A percentile compares a stretch with the other conserved stretches of the same genome.
Conservation (phyloP, 768 basidiomycete species). For the Pleurotus salmoneostramineus region DNA sequence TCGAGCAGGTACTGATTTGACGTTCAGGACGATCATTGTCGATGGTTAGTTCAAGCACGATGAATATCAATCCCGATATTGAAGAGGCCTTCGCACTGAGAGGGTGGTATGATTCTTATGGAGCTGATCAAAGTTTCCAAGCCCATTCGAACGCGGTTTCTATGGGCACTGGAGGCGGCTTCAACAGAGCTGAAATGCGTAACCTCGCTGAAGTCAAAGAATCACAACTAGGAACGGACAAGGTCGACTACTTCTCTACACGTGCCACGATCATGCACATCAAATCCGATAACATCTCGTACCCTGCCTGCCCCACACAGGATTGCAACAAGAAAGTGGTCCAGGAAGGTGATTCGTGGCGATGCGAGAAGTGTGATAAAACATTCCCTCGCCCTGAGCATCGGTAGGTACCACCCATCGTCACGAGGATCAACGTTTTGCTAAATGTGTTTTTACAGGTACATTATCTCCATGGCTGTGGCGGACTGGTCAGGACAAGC, state of each 20-base stretch:
- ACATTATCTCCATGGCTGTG: conserved; percentile 81
- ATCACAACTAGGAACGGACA: conserved; percentile 72
- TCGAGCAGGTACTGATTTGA: conserved; percentile 7
- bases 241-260: conserved; percentile 73
- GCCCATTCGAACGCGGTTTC: conserved; percentile 49
- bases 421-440: not conserved
- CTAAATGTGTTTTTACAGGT: conserved; percentile 34
- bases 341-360: conserved; percentile 67
- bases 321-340: conserved; percentile 90
- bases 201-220: conserved; percentile 78
- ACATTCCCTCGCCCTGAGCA: conserved; percentile 69
- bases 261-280: conserved; percentile 87
- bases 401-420: conserved; percentile 48
- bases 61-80: conserved; percentile 90
- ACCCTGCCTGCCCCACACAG: conserved; percentile 82
- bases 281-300: conserved; percentile 75
- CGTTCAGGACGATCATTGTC: conserved; percentile 74
- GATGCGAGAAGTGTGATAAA: conserved; percentile 90
- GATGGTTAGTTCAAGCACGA: conserved; percentile 74
- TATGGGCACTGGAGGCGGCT: conserved; percentile 37
- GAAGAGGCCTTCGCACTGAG: conserved; percentile 80
- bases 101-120: conserved; percentile 88
- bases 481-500: conserved; percentile 87
- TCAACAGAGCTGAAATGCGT: conserved; percentile 72
- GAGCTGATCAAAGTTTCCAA: conserved; percentile 61